Evolutionary conservation across 2,329 filamentous ascomycete species (phyloP), one percentile per base, ranked within the genome.

Genomic region (Zasmidium citrigriseum): DNA sequence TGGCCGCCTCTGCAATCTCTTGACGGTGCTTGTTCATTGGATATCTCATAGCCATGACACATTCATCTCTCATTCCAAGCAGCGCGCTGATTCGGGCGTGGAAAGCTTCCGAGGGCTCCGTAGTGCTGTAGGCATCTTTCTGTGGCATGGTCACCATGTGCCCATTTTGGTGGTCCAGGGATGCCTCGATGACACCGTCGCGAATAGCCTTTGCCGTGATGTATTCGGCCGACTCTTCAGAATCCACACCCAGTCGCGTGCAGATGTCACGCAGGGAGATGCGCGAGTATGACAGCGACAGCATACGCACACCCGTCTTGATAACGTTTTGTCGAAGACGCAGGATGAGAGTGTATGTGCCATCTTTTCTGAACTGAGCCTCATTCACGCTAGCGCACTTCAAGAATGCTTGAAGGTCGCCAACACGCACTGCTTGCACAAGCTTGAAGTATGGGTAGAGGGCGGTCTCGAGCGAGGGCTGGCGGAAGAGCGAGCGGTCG

Each of bases 121-220:
- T 86, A 46, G 95, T 99, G 54, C 93, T 91, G 75, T 99, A 99
- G 41, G 98, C 90, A 74, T 99, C 95, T 46, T 93, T 91, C 27
- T 96, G 84, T 69, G 97, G 92, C 82, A 96, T 96, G 76, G 93
- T 97, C 86, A 96, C 96, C 92, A 98, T 97, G 79, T 91, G 98
- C 0, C 95, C 95, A 64, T 88, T 88, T 81, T 98, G 93, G 63
- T 96, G 90, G 74, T 99, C 93, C 61, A 98, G 81, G 1, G 89
- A 93, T 29, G 93, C 93, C 81, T 98, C 93, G 58, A 98, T 98
- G 56, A 98, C 95, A 59, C 95, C 95, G 71, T 99, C 95, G 20
- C 95, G 86, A 68, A 99, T 99, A 1, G 95, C 95, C 82, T 99
- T 99, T 65, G 95, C 95, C 34, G 98, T 95, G 74, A 99, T 99